Conservation (phyloP, 2,329 filamentous ascomycete species). For the Colletotrichum falcatum region DNA sequence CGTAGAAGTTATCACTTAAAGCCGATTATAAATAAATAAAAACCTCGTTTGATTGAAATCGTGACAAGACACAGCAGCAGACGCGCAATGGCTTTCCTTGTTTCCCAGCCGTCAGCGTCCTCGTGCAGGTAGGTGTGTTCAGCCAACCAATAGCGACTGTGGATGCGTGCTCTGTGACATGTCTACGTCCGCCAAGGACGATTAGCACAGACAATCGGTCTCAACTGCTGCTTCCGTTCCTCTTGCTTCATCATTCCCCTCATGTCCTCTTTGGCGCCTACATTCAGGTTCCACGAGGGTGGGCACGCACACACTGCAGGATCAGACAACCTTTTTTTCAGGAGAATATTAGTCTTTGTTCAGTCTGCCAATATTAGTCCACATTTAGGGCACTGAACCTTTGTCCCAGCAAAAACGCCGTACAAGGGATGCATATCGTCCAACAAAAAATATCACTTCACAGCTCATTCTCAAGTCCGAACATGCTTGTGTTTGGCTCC, state of each 20-base stretch:
- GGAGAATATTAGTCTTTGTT: slow-evolving; percentile 15
- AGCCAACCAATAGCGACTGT: background rate
- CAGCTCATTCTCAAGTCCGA: slow-evolving; percentile 28
- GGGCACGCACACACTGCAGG: background rate
- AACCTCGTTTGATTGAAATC: background rate
- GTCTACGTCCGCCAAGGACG: background rate
- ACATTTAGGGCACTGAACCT: background rate
- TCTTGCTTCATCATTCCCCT: background rate
- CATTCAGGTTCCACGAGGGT: background rate
- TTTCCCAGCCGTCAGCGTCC: background rate
- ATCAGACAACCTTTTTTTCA: background rate
- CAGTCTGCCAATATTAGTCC: background rate
- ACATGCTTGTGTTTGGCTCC: slow-evolving; percentile 22
- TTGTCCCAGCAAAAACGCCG: background rate
- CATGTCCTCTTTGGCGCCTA: background rate
- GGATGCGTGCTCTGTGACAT: no score
- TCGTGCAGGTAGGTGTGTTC: background rate
- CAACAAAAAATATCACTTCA: slow-evolving; percentile 31
- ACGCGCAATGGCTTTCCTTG: background rate
- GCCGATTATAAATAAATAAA: background rate
- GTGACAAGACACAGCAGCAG: background rate
- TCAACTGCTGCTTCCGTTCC: background rate
- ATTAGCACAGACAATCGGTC: background rate
- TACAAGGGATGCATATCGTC: background rate
- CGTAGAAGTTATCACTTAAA: background rate